Percentiles rank a stretch among this genome's conserved stretches.
phyloP scores from a whole-genome alignment of 176 grass and related monocot species.

The Bromus sterilis region DNA sequence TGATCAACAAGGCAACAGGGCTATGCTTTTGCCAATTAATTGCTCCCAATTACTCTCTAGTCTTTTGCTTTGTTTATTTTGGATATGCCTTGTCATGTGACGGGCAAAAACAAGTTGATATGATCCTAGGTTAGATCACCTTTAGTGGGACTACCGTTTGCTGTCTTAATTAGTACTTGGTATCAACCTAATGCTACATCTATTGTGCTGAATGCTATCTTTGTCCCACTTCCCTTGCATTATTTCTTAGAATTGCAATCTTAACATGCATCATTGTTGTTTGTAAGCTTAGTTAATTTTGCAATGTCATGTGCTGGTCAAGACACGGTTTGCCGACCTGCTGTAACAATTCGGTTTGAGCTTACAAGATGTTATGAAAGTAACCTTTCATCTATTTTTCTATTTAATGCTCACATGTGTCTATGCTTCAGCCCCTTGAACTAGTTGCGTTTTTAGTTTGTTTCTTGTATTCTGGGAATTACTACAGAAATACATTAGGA shows the following conservation, averaged over 20 bases:
- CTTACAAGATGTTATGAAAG: not conserved
- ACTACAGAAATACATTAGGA: too few species aligned
- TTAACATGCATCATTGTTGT: too few species aligned
- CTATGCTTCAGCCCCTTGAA: not conserved
- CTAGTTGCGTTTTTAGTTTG: not conserved
- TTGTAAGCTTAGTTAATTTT: too few species aligned
- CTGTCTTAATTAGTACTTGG: not conserved
- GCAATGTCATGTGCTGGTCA: not conserved
- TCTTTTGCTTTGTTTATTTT: not conserved
- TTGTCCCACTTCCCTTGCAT: too few species aligned
- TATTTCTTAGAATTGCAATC: too few species aligned
- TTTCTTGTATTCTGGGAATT: not conserved
- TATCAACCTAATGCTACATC: not conserved
- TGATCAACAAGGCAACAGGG: not conserved
- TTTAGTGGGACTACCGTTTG: not conserved
- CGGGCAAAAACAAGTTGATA: not conserved
- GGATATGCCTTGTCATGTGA: not conserved
- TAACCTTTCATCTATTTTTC: not conserved
- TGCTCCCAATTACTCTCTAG: not conserved
- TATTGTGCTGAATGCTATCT: too few species aligned
- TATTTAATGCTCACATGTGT: fast-evolving
- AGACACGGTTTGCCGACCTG: not conserved
- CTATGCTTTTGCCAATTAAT: not conserved
- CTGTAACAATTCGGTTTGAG: not conserved
- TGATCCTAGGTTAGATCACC: not conserved